Evolutionary conservation across 2,329 filamentous ascomycete species (phyloP), one percentile per base, ranked within the genome.

Genomic region (Aspergillus sp.): DNA sequence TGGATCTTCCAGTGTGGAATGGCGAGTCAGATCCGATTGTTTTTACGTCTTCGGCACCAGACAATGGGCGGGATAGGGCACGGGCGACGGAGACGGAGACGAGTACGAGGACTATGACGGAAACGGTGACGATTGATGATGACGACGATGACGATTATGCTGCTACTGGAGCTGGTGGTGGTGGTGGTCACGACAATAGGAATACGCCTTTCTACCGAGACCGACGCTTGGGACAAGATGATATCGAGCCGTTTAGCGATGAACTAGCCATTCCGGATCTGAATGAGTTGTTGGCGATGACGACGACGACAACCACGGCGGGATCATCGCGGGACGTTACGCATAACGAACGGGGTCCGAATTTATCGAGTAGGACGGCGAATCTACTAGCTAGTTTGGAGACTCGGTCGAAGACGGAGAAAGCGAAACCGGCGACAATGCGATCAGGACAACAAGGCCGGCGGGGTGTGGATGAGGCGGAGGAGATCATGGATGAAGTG

Each of bases 361-460:
- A 53, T 58, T 74, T 78, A 31, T 81, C 79, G 3, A 70, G 71
- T 53, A 71, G 74, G 18, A 81, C 79, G 4, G 72, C 75, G n/a
- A 70, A 62, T 49, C 64, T 81, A 18, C 66, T 81, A 12, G 73
- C 74, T 9, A 73, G 63, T 49, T 64, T 81, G 7, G 62, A 64
- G 32, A 58, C 57, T 31, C 63, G 59, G 18, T 54, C 51, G 31
- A 58, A 55, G 16, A 47, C 53, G 58, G 32, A 36, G 32, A 10
- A 45, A 60, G 12, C 51, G 22, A 29, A 29, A 14, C 49, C 42
- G 46, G 61, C 24, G 9, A 12, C 20, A 20, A 29, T 49, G 2
- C 55, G 46, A 59, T 60, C 53, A 3, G 26, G 26, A 29, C 6
- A 29, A 29, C 22, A 57, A 12, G 32, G 46, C 20, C 26, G 49